These are phyloP conservation scores for Primulina huaijiensis DNA, from an alignment of 257 asterid species.

Conservation along the genomic window DNA sequence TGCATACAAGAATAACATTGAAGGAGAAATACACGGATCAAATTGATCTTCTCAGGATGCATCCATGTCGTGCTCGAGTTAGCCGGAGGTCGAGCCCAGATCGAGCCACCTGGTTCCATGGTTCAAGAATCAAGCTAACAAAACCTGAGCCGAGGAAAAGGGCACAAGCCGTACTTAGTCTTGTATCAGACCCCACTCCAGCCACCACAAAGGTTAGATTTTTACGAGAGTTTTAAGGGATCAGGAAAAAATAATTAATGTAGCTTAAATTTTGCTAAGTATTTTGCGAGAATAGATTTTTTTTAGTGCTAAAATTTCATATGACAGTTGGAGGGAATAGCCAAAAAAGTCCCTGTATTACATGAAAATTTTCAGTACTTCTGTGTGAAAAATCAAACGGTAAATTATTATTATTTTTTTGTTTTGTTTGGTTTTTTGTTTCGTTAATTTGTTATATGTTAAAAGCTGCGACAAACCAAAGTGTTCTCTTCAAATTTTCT, in stretches of 20 bases:
- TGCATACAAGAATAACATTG: slow-evolving; percentile 32
- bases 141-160: slow-evolving; percentile 30
- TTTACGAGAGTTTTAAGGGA: neutral
- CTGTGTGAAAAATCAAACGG: neutral
- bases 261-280: neutral
- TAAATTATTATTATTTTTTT: too few relatives aligned
- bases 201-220: slow-evolving; percentile 52
- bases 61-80: slow-evolving; percentile 21
- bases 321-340: neutral
- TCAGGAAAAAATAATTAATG: neutral
- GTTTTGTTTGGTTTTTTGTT: too few relatives aligned
- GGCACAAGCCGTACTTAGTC: slow-evolving; percentile 52
- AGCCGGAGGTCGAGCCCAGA: slow-evolving; percentile 27
- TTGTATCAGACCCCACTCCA: slow-evolving; percentile 57
- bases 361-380: neutral
- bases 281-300: too few relatives aligned
- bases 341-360: too few relatives aligned
- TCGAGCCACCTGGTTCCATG: slow-evolving; percentile 34
- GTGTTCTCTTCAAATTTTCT: neutral
- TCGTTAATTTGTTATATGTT: neutral
- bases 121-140: slow-evolving; percentile 21
- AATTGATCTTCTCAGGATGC: slow-evolving; percentile 23
- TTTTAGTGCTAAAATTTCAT: neutral
- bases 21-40: slow-evolving; percentile 38
- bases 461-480: neutral